Evolutionary conservation across 768 basidiomycete species (phyloP), one percentile per base, ranked within the genome.

Genomic region (Podaxis rugospora): DNA sequence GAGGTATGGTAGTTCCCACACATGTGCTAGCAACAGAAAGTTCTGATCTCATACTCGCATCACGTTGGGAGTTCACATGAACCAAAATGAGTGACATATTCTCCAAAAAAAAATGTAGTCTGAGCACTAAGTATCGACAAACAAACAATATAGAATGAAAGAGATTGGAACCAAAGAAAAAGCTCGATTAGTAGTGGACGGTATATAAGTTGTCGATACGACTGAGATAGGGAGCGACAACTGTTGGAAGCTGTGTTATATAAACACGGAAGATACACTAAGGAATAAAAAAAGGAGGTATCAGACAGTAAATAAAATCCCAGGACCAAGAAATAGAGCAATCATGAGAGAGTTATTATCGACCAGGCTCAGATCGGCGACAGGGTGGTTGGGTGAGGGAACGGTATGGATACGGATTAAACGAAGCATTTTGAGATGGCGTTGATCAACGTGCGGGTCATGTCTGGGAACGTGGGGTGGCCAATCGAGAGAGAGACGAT

Each of bases 401-500:
- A 35, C 49, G 36, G 50, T 13, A 21, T 47, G 21, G 46, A 11
- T 23, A 27, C 28, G 23, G 57, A 23, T 18, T 57, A 39, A 39
- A 18, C 39, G 36, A 51, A 36, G 46, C 37, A 39, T 42, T 16
- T 44, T 44, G 42, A 50, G 47, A 50, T 57, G 28, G 21, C 56
- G 32, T 57, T 57, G 56, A 57, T 49, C 28, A 42, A 46, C 55
- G 47, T 59, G 57, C 50, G 51, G 51, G 49, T 52, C 49, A 32
- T 59, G 37, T 51, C 39, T 32, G 42, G 27, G 55, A 58, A 58
- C 51, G 57, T 42, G 44, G 47, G 44, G 50, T 59, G 40, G 25
- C 51, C 57, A 52, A 59, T 40, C 49, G 57, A 39, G 50, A 14
- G 50, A 14, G 57, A 37, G 57, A 36, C 57, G 60, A 40, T 57